Evolutionary conservation across 140 eudicot genomes (phyloP).

Genomic region (Flaveria floridana): DNA sequence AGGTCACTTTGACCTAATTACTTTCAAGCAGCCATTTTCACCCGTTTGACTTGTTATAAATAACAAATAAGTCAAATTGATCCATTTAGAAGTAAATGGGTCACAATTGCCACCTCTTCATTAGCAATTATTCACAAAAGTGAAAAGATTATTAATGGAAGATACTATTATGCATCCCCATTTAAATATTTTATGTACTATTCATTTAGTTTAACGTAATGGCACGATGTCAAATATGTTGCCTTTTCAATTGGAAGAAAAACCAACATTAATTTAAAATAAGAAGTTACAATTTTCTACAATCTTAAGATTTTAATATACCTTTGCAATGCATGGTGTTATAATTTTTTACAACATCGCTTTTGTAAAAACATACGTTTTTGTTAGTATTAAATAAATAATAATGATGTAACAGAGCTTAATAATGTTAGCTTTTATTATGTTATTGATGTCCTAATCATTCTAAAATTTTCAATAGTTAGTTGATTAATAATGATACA

Average conservation of each 20-base stretch:
- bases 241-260: not conserved
- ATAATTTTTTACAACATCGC: not conserved
- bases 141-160: not conserved
- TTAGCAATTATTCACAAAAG: not conserved
- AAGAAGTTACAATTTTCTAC: constrained; percentile 1
- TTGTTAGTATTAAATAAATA: not conserved
- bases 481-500: not conserved
- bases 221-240: not conserved
- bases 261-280: not conserved
- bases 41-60: not conserved
- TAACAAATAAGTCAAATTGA: not conserved
- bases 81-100: not conserved
- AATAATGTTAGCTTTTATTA: not conserved
- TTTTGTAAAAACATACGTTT: not conserved
- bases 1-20: not conserved
- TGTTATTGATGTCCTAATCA: constrained; percentile 23
- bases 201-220: not conserved
- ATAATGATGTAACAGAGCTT: not conserved
- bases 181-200: not conserved
- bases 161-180: not conserved
- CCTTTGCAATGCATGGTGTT: not conserved
- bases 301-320: not conserved
- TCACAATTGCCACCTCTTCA: not conserved
- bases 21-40: not conserved
- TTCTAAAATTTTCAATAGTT: not conserved